Evolutionary conservation across 495 filamentous ascomycete species (phyloP).

Genomic region (Penicillium fimorum): DNA sequence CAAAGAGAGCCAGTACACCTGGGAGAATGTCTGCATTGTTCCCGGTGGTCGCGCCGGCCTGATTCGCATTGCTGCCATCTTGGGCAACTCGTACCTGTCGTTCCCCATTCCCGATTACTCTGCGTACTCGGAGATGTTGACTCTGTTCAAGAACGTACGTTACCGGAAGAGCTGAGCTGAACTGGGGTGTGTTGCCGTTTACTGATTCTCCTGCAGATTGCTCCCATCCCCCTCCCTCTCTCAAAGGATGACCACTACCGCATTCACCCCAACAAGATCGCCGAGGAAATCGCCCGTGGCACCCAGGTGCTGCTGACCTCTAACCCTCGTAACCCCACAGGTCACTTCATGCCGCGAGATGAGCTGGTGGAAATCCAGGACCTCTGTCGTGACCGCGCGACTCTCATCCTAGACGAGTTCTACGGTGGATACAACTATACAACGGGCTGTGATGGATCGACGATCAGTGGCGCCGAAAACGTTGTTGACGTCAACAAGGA

Average conservation of each 20-base stretch:
- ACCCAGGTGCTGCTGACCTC: constrained; percentile 88
- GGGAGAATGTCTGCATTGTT: constrained; percentile 98
- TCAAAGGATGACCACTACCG: constrained; percentile 81
- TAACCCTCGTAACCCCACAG: constrained; percentile 97
- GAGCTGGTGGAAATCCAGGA: constrained; percentile 86
- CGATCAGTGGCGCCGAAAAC: constrained; percentile 83
- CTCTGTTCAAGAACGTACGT: constrained; percentile 79
- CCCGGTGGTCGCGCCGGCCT: constrained; percentile 89
- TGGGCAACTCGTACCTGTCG: constrained; percentile 87
- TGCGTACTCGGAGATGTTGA: constrained; percentile 96
- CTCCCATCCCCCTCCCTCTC: constrained; percentile 84
- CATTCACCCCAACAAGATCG: constrained; percentile 89
- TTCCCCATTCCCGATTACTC: constrained; percentile 80
- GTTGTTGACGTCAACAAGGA: constrained; percentile 68
- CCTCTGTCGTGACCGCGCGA: constrained; percentile 85
- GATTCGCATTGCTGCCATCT: constrained; percentile 89
- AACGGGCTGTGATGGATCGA: constrained; percentile 80
- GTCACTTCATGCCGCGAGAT: constrained; percentile 74
- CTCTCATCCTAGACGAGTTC: constrained; percentile 94
- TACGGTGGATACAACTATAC: constrained; percentile 96
- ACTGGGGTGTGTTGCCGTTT: not conserved
- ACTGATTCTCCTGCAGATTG: constrained; percentile 58
- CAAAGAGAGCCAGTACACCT: constrained; percentile 89
- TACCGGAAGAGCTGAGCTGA: not conserved
- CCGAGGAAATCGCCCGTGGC: constrained; percentile 83